Evolutionary conservation across 2,329 filamentous ascomycete genomes (phyloP), one percentile per base, ranked within the genome.

Genomic region (Capronia coronata): DNA sequence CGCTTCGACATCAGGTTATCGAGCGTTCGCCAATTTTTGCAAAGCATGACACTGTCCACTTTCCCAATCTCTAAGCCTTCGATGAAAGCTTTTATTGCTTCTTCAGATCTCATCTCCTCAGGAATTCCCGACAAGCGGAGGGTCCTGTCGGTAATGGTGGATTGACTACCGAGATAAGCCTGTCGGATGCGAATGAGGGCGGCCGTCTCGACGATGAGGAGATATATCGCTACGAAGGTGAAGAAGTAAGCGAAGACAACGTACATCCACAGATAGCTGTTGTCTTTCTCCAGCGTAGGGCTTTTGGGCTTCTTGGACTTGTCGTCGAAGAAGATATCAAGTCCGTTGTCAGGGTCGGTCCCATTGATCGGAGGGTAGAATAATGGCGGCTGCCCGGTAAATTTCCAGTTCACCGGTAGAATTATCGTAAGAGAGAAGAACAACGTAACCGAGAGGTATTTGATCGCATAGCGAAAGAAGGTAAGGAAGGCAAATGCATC

Each of bases 171-270:
- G 8, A 98, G 76, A 64, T 96, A 98, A 51, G 89, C 82, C 66
- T 98, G 93, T 19, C 93, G 77, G 23, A 91, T 79, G 49, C 83
- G 79, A 57, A 97, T 94, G 45, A 98, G 84, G 51, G 82, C 84
- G 59, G 84, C 80, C 0, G 93, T 97, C 68, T 95, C 84, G 35
- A 78, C 77, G 51, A 91, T 81, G 61, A 97, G 82, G 59, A 91
- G 79, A 64, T 90, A 94, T 10, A 96, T 72, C 0, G 87, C 86
- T 35, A 97, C 70, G 1, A 74, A 80, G 4, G 85, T 91, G 67
- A 97, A 98, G 43, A 97, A 76, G 71, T 96, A 98, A 1, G 89
- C 87, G 61, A 98, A 98, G n/a, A 86, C 75, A 11, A 95, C 79
- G 63, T 97, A 96, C 62, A 91, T 86, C 89, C 91, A 96, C 1